Evolutionary conservation across 2,329 filamentous ascomycete genomes (phyloP).

Genomic region (Monilinia laxa): DNA sequence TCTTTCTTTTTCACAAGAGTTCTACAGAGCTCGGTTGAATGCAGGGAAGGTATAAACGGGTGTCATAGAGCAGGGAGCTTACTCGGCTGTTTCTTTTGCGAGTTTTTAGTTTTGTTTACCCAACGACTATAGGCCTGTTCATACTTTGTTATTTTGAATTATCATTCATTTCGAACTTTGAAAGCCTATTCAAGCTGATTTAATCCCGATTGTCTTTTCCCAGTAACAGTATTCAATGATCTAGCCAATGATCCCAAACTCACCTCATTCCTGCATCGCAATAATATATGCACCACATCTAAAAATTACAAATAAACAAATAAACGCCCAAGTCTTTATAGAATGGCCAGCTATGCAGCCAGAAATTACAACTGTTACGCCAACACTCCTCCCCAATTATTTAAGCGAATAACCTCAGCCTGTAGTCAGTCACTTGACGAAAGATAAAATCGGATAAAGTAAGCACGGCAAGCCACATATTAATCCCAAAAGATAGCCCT

Average conservation of each 20-base stretch:
- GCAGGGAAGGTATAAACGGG: neutral
- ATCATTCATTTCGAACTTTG: neutral
- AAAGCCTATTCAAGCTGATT: no score
- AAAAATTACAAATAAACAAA: neutral
- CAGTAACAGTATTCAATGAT: neutral
- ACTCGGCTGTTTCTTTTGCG: neutral
- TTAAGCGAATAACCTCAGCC: neutral
- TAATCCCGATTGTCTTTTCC: neutral
- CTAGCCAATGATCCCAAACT: neutral
- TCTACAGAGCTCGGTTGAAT: neutral
- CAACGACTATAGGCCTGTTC: neutral
- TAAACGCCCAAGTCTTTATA: neutral
- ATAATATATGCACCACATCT: neutral
- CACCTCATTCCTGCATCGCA: neutral
- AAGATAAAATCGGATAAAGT: neutral
- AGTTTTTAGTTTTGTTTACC: neutral
- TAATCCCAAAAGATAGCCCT: neutral
- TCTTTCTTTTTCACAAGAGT: neutral
- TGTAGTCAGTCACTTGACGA: neutral
- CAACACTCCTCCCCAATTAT: no score
- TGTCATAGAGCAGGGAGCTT: neutral
- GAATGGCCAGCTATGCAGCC: no score
- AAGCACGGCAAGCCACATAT: neutral
- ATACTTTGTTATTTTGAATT: neutral
- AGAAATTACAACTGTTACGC: neutral